Evolutionary conservation across 768 basidiomycete genomes (phyloP).

Genomic region (Leccinellum rugosiceps): DNA sequence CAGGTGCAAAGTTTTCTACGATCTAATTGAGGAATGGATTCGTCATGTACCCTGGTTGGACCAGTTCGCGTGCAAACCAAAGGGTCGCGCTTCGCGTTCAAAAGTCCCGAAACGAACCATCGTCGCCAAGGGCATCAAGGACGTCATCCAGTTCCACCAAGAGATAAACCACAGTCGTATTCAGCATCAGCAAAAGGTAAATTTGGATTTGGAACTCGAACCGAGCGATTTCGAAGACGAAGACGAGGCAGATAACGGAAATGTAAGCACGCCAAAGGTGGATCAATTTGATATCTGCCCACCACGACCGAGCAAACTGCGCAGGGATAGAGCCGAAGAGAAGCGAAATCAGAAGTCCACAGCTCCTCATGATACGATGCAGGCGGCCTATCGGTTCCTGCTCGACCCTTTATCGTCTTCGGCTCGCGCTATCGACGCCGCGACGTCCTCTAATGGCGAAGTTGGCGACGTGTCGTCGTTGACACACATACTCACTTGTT

Average conservation of each 20-base stretch:
- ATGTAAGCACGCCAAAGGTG: conserved; percentile 1
- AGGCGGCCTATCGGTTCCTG: conserved; percentile 52
- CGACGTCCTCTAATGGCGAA: conserved; percentile 8
- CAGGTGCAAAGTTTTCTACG: conserved; percentile 65
- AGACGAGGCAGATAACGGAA: conserved; percentile 25
- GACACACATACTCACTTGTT: conserved; percentile 53
- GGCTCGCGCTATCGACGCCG: conserved; percentile 13
- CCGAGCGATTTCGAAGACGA: conserved; percentile 31
- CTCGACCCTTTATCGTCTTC: conserved; percentile 51
- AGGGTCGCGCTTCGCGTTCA: conserved; percentile 45
- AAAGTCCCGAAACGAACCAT: conserved; percentile 61
- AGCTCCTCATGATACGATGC: conserved; percentile 30
- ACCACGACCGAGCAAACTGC: conserved; percentile 28
- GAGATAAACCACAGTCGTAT: conserved; percentile 51
- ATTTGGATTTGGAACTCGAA: conserved; percentile 38
- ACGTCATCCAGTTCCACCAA: conserved; percentile 66
- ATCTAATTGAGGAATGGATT: conserved; percentile 56
- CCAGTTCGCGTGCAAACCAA: conserved; percentile 38
- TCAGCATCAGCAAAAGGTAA: conserved; percentile 33
- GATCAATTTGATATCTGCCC: neutral
- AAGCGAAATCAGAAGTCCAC: neutral
- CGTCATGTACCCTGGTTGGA: conserved; percentile 73
- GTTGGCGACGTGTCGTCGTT: conserved; percentile 35
- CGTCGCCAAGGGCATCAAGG: conserved; percentile 65
- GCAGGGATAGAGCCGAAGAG: conserved; percentile 19